Base-by-base conservation (phyloP, 441 rosid genomes). In the Gossypium gossypioides region DNA sequence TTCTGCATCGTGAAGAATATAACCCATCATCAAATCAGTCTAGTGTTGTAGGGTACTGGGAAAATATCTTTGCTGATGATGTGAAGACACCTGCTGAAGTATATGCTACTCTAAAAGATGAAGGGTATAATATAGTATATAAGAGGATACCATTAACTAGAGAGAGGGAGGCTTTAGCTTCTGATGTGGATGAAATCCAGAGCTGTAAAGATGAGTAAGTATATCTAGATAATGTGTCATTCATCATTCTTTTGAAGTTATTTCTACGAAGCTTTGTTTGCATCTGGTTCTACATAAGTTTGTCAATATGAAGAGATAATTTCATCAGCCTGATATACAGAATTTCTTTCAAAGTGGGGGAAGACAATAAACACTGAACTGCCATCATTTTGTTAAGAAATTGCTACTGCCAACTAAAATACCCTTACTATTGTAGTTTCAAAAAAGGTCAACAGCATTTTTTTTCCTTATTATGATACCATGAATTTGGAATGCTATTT, bases 51-150 rank as follows among this genome's bases (percentile, higher is more conserved):
- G 99, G 99, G 73, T 96, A 90, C 79, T 91, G 97, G 99, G 97
- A 90, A 82, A 96, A 88, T 83, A 90, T 96, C 55, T 86, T 84
- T 73, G 82, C 86, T 44, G 96, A 91, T 59, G 87, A 88, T 77
- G 93, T 96, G 81, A 93, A 88, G 85, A 89, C 98, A 71, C 94
- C 97, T 71, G 90, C 96, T 22, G 99, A 96, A 86, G 91, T 91
- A 21, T 93, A 96, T 74, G 82, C 90, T 77, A 86, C 91, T 75
- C 80, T 96, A 59, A 83, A 82, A 77, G 89, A 83, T 15, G 91
- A 91, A 77, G 89, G 90, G 44, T 91, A 88, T 81, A 89, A 85
- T 77, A 83, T 96, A 44, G 72, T 77, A 8, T 91, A 91, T 75
- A 72, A 87, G 77, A 92, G 98, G 85, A 91, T 93, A 84, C 98